These are phyloP conservation scores for Lodderomyces theae DNA, from an alignment of 1,139 yeast species.

Conservation along the genomic window DNA sequence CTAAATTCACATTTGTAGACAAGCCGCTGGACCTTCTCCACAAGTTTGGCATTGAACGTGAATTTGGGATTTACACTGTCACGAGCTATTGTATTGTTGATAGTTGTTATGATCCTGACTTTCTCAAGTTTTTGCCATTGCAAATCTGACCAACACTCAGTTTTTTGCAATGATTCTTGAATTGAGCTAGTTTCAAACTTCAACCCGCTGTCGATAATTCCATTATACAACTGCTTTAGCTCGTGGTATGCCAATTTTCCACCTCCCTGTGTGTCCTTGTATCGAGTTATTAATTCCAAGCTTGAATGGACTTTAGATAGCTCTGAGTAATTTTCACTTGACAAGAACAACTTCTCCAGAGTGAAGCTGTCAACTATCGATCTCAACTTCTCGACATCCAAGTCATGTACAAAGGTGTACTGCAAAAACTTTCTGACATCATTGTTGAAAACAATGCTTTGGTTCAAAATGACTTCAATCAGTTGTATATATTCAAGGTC, in stretches of 20 bases:
- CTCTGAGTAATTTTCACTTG: constrained; percentile 24
- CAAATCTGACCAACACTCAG: constrained; percentile 43
- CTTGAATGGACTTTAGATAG: constrained; percentile 29
- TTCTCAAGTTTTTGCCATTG: constrained; percentile 30
- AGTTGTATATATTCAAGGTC: constrained; percentile 25
- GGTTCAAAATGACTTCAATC: constrained; percentile 25
- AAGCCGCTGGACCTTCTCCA: constrained; percentile 28
- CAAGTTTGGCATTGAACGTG: constrained; percentile 21
- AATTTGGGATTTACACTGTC: constrained; percentile 20
- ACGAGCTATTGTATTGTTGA: constrained; percentile 18
- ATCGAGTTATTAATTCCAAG: constrained; percentile 21
- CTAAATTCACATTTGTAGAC: constrained; percentile 33
- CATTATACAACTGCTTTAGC: constrained; percentile 23
- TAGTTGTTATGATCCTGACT: constrained; percentile 26
- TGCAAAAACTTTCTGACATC: constrained; percentile 27
- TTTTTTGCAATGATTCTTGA: constrained; percentile 20
- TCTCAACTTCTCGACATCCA: constrained; percentile 25
- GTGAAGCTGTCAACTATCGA: constrained; percentile 24
- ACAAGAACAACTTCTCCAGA: constrained; percentile 28
- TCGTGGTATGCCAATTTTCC: constrained; percentile 20
- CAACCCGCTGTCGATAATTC: constrained; percentile 27
- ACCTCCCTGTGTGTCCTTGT: constrained; percentile 16
- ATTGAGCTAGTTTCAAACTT: constrained; percentile 21
- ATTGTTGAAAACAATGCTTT: constrained; percentile 30
- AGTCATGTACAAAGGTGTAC: constrained; percentile 22